Base-by-base conservation (phyloP, 2,329 filamentous ascomycete species). In the Claviceps arundinis region DNA sequence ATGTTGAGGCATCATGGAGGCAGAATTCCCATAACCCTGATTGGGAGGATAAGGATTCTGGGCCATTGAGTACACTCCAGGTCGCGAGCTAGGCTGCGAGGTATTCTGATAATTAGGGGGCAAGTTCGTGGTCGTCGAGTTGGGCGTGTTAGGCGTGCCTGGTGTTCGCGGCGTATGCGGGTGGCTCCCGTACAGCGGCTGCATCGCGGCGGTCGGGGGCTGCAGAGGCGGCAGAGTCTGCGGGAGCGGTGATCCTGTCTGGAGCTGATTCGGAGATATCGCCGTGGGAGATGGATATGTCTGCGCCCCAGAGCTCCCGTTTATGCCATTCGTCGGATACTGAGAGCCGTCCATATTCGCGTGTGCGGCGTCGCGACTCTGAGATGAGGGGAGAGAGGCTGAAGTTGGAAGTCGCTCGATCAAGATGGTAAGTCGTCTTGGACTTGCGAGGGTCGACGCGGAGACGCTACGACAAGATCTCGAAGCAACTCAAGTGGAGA, bases 1-100 rank as follows among this genome's bases (percentile, higher is more conserved):
- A 24, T 82, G 70, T 66, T 85, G 81, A 47, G 82, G 77, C 71
- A 87, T 76, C 76, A 86, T 83, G 48, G 71, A 71, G 48, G 73
- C 72, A 6, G 78, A 76, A 8, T 75, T 74, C 40, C 73, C 72
- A 62, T 82, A 84, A 9, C 67, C 72, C 64, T 75, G 75, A 54
- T 75, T 74, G 43, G 71, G 70, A 55, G 74, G 75, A 56, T 73
- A 76, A 57, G 79, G 78, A 62, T 73, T 76, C 57, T 73, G 71
- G 62, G 76, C 73, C 73, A 82, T 79, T 52, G 73, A 72, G 61
- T 77, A 77, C 19, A 75, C 68, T 52, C 71, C 72, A 54, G 71
- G 71, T 52, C 77, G 72, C 48, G 70, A 70, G 38, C 64, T 67
- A 51, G 70, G 70, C 58, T 77, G 73, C 30, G 71, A 70, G 40